These are phyloP conservation scores for Olyra latifolia DNA, from an alignment of 176 grass and related monocot species.

Conservation along the genomic window DNA sequence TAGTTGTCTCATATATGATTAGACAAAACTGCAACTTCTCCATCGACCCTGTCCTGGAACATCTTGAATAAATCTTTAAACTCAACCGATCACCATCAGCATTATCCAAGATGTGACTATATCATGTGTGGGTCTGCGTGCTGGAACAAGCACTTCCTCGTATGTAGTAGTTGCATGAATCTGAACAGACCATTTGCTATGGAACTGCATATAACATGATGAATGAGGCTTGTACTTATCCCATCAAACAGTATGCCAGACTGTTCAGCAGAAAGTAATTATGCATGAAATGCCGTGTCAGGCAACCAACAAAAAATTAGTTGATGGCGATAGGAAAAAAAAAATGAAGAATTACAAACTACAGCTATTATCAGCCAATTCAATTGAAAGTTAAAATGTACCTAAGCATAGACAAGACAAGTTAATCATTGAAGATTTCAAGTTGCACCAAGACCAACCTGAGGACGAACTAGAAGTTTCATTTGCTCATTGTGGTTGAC, in stretches of 20 bases:
- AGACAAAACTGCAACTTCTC: conserved; percentile 19
- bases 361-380: background rate
- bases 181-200: conserved; percentile 6
- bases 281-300: background rate
- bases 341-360: background rate
- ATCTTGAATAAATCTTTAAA: background rate
- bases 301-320: background rate
- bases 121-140: background rate
- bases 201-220: background rate
- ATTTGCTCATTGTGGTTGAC: conserved; percentile 87
- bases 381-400: background rate
- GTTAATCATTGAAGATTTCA: conserved; percentile 13
- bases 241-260: background rate
- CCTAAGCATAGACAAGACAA: background rate
- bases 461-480: conserved; percentile 32
- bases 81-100: background rate
- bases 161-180: background rate
- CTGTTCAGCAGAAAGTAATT: conserved; percentile 1
- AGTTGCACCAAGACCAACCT: conserved; percentile 43
- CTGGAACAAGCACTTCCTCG: background rate
- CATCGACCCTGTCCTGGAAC: background rate
- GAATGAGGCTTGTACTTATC: background rate
- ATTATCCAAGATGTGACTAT: background rate
- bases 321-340: background rate
- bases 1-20: conserved; percentile 10